phyloP scores from a whole-genome alignment of 768 basidiomycete species.

The Lentinula detonsa region DNA sequence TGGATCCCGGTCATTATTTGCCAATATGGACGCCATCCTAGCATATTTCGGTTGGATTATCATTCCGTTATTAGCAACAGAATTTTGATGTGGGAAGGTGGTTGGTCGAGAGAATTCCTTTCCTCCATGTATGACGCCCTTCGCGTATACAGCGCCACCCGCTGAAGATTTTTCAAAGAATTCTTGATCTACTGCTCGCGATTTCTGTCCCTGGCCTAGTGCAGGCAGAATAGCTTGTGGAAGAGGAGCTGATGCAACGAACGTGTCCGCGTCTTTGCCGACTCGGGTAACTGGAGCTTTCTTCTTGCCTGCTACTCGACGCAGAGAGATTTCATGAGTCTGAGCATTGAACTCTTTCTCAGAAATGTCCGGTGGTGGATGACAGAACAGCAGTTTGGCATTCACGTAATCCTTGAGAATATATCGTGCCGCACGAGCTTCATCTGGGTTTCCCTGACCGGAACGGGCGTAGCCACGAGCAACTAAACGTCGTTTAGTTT shows the following conservation, averaged over 20 bases:
- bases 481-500: constrained; percentile 43
- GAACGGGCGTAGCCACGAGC: constrained; percentile 89
- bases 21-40: constrained; percentile 35
- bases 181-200: constrained; percentile 66
- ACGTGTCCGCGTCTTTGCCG: constrained; percentile 78
- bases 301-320: constrained; percentile 71
- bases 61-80: constrained; percentile 75
- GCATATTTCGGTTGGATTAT: constrained; percentile 38
- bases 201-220: constrained; percentile 42
- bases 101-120: constrained; percentile 57
- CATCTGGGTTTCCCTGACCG: constrained; percentile 96
- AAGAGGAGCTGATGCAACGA: constrained; percentile 38
- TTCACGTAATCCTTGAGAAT: constrained; percentile 97
- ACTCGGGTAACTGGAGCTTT: constrained; percentile 85
- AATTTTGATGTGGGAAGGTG: constrained; percentile 80
- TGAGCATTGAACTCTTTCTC: constrained; percentile 70
- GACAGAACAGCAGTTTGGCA: constrained; percentile 86
- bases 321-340: constrained; percentile 56
- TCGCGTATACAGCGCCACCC: constrained; percentile 57
- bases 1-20: constrained; percentile 28
- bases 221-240: constrained; percentile 18
- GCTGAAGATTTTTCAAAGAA: constrained; percentile 67
- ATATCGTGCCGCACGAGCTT: constrained; percentile 87
- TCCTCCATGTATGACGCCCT: constrained; percentile 50
- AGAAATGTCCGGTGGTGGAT: constrained; percentile 72